Evolutionary conservation across 192 early-diverging fungal genomes (phyloP).

Genomic region (Coemansia sp.): DNA sequence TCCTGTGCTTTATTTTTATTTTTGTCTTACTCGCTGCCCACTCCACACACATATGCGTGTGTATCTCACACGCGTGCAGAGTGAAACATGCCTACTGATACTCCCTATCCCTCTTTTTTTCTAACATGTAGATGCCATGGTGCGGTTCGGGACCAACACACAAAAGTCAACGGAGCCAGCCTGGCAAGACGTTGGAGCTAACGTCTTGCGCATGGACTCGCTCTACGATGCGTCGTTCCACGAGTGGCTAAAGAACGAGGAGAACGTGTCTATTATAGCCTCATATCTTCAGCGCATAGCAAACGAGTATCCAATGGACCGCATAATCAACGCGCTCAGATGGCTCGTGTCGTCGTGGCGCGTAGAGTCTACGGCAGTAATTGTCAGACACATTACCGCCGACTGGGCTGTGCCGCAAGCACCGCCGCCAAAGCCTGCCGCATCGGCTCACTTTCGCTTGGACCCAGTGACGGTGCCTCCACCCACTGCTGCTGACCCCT

Average conservation of each 20-base stretch:
- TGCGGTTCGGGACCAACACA: conserved; percentile 55
- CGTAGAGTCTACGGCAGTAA: conserved; percentile 65
- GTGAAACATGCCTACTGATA: conserved; percentile 4
- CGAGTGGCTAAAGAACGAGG: conserved; percentile 72
- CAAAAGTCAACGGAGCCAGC: conserved; percentile 51
- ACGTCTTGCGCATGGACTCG: conserved; percentile 72
- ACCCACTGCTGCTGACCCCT: conserved; percentile 18
- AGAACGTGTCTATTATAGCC: conserved; percentile 69
- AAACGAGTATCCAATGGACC: conserved; percentile 68
- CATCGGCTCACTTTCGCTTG: conserved; percentile 1
- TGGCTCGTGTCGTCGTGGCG: conserved; percentile 75
- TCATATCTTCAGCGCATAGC: conserved; percentile 72
- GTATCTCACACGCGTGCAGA: not conserved
- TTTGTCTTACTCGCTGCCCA: conserved; percentile 4
- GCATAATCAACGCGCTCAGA: conserved; percentile 72
- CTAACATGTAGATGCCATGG: conserved; percentile 48
- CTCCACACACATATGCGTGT: not conserved
- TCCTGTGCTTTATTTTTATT: not conserved
- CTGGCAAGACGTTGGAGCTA: conserved; percentile 72
- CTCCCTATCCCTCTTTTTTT: not conserved
- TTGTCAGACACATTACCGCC: conserved; percentile 68
- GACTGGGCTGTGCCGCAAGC: conserved; percentile 59
- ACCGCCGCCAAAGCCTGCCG: conserved; percentile 22
- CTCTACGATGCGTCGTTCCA: conserved; percentile 75
- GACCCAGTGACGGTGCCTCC: not conserved